Evolutionary conservation across 2,329 filamentous ascomycete species (phyloP), one percentile per base, ranked within the genome.

Genomic region (Trichoderma breve): DNA sequence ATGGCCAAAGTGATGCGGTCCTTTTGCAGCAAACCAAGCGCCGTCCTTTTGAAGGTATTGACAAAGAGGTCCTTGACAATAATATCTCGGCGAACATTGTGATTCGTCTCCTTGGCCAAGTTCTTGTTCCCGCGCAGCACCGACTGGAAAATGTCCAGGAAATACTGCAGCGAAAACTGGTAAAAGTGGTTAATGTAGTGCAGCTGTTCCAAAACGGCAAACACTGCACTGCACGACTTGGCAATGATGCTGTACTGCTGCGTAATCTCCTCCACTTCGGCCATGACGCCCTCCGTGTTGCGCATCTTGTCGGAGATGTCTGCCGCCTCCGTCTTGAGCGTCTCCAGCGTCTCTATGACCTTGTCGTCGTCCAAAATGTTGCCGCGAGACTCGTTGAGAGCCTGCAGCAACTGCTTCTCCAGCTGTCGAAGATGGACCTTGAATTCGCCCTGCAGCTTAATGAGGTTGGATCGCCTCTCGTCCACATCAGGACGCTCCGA

Each of bases 131-230:
- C 88, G 76, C 92, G 92, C 51, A 99, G 87, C 8, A 99, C 96
- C 6, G 92, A 90, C 80, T 97, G 93, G 88, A 99, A 99, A 76
- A 99, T 99, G 80, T 98, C 93, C 70, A 97, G 89, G 84, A 99
- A 99, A 83, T 97, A 99, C 82, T 98, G 95, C 73, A 99, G 87
- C 47, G 96, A 99, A 86, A 99, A 99, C 81, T 98, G 97, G 82
- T 99, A 99, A 84, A 98, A 98, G 85, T 98, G 96, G 81, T 99
- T 98, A 81, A 99, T 91, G 80, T 98, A 97, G 82, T 98, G 95
- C 72, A 99, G 89, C 81, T 99, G 95, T 83, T 99, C 97, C 73
- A 99, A 86, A 15, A 99, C 93, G 36, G 97, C 94, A 81, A 98
- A 99, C 55, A 99, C 95, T 70, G 96, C 95, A 83, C 95, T 98